Evolutionary conservation across 495 filamentous ascomycete genomes (phyloP), one percentile per base, ranked within the genome.

Genomic region (Neurospora discreta): DNA sequence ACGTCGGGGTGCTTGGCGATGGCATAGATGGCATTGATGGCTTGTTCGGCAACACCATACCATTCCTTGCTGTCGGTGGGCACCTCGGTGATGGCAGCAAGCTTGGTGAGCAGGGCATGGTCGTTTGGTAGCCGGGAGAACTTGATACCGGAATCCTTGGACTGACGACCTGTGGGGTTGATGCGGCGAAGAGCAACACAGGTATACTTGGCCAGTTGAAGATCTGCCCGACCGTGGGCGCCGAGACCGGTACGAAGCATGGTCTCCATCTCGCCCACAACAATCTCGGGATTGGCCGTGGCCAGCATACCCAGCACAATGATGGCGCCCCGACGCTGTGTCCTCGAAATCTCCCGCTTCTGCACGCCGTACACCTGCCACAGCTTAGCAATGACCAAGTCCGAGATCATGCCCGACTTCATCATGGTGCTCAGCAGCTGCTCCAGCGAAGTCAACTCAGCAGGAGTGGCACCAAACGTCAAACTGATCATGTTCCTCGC

Each of bases 401-500:
- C 94, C 3, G 90, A 89, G 68, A 99, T 89, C 81, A 93, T 88
- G 15, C 91, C 92, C 38, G 90, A 89, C 77, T 94, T 97, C 92
- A 97, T 97, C 95, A 99, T 98, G 0, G 93, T 98, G 75, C 91
- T 93, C 5, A 98, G 82, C 20, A 99, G 85, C 82, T 98, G 95
- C 78, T 98, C 95, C 23, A 99, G 85, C 43, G 93, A 97, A 3
- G 95, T 99, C 40, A 98, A 84, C 77, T 99, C 95, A 1, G 95
- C 95, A 4, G 94, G 92, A 0, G 94, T 97, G 5, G 94, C 92
- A 18, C 94, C 95, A 79, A 97, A 98, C 0, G 95, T 99, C 73
- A 99, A 83, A 82, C 92, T 97, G 80, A 98, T 98, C 96, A 99
- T 98, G 82, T 98, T 98, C 68, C 94, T 88, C 42, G 95, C 95